phyloP scores from a whole-genome alignment of 2,329 filamentous ascomycete species.

The Fusarium xyrophilum region DNA sequence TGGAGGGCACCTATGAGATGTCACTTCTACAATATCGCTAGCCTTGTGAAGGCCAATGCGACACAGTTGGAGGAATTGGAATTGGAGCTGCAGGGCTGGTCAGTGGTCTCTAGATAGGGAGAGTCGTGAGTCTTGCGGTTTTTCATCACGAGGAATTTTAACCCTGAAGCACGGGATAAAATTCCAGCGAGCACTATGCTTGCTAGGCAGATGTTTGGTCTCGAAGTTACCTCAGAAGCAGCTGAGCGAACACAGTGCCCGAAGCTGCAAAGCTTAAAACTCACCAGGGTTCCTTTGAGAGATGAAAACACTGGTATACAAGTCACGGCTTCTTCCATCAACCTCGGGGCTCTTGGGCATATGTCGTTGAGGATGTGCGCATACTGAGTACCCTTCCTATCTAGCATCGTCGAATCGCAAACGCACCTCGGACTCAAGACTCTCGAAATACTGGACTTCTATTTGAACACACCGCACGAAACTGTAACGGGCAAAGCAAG shows the following conservation, averaged over 20 bases:
- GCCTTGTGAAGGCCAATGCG: background rate
- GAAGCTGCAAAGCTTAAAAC: background rate
- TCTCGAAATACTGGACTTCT: background rate
- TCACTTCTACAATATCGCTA: background rate
- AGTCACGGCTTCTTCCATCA: accelerated
- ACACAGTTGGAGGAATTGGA: accelerated
- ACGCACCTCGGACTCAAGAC: background rate
- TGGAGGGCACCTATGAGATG: slow-evolving; percentile 8
- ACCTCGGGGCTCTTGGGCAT: accelerated
- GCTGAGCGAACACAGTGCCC: accelerated
- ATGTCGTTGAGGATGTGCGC: background rate
- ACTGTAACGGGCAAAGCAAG: background rate
- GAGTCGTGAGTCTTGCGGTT: background rate
- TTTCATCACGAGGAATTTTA: accelerated
- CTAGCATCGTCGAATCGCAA: accelerated
- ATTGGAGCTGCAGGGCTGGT: background rate
- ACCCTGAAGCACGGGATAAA: background rate
- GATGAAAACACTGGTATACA: background rate
- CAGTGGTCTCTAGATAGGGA: background rate
- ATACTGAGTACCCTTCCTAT: background rate
- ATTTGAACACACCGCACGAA: background rate
- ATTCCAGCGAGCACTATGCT: background rate
- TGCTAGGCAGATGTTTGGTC: background rate
- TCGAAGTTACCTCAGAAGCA: accelerated
- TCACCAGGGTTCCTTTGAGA: background rate